Percentiles rank a stretch among this genome's conserved stretches.
Evolutionary conservation across 192 early-diverging fungal species (phyloP).

Genomic region (Gorgonomyces haynaldii): DNA sequence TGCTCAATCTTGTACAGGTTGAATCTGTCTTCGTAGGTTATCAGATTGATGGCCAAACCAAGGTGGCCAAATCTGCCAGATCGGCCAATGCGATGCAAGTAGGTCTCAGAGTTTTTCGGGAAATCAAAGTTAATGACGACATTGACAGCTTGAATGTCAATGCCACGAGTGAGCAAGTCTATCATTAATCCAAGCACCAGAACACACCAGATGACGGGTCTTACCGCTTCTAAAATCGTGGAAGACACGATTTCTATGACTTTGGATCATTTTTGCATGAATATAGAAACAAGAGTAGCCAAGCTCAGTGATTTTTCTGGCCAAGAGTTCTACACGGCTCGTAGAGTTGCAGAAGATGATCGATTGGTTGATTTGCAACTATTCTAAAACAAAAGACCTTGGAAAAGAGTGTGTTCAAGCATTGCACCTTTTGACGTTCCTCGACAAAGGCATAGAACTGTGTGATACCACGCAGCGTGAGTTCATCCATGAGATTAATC

Average conservation of each 20-base stretch:
- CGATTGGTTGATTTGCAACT: constrained; percentile 99
- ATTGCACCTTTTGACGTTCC: constrained; percentile 98
- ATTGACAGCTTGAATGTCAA: constrained; percentile 99
- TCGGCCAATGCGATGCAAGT: constrained; percentile 96
- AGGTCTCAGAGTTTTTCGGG: constrained; percentile 98
- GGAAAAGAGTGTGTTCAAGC: constrained; percentile 74
- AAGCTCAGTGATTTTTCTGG: constrained; percentile 99
- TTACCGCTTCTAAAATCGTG: constrained; percentile 98
- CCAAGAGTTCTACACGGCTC: constrained; percentile 93
- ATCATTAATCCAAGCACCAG: constrained; percentile 34
- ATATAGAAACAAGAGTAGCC: constrained; percentile 99
- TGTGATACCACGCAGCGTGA: constrained; percentile 93
- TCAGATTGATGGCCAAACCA: constrained; percentile 94
- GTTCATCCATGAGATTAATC: constrained; percentile 99
- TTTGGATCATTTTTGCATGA: constrained; percentile 96
- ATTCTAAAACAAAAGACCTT: constrained; percentile 41
- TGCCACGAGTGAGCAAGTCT: constrained; percentile 95
- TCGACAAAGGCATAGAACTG: constrained; percentile 99
- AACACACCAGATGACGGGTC: constrained; percentile 94
- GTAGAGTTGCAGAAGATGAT: constrained; percentile 99
- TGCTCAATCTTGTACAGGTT: constrained; percentile 98
- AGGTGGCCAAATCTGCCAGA: constrained; percentile 92
- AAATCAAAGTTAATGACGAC: constrained; percentile 99
- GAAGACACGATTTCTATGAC: constrained; percentile 97
- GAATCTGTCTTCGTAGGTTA: constrained; percentile 95